phyloP scores from a whole-genome alignment of 1,284 basidiomycete species.

The Puccinia horiana region DNA sequence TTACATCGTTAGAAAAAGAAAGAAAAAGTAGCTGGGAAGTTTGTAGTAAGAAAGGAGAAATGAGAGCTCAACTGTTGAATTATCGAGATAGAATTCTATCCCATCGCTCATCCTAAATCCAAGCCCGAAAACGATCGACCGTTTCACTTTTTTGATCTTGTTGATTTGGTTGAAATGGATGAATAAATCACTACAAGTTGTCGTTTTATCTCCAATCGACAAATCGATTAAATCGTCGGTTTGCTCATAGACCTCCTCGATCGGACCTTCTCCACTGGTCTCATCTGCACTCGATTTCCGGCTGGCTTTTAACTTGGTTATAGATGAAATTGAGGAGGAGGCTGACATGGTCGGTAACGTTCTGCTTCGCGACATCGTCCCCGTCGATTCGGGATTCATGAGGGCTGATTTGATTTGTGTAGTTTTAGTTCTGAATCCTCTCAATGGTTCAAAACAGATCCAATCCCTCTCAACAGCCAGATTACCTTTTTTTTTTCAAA shows the following conservation, averaged over 20 bases:
- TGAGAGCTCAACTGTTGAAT: constrained; percentile 22
- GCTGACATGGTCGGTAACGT: not conserved
- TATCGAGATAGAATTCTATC: constrained; percentile 33
- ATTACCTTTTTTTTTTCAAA: constrained; percentile 20
- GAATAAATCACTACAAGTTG: not conserved
- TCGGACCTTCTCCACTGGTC: not conserved
- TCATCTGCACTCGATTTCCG: not conserved
- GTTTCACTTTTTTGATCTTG: constrained; percentile 33
- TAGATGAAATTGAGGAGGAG: constrained; percentile 13
- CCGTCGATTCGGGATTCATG: not conserved
- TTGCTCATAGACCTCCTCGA: not conserved
- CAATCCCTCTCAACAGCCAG: constrained; percentile 7
- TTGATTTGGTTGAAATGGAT: constrained; percentile 7
- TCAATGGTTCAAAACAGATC: constrained; percentile 45
- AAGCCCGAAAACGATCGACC: constrained; percentile 17
- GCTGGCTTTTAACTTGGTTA: not conserved
- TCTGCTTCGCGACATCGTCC: not conserved
- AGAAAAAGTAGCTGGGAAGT: not conserved
- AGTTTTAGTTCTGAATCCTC: constrained; percentile 29
- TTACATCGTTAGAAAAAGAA: not conserved
- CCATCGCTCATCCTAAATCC: constrained; percentile 41
- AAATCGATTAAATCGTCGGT: not conserved
- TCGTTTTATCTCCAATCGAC: not conserved
- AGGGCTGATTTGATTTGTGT: constrained; percentile 10
- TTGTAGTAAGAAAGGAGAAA: not conserved